Percentiles rank a stretch among this genome's conserved stretches.
phyloP scores from a whole-genome alignment of 2,329 filamentous ascomycete genomes.

The Aureobasidium lini region DNA sequence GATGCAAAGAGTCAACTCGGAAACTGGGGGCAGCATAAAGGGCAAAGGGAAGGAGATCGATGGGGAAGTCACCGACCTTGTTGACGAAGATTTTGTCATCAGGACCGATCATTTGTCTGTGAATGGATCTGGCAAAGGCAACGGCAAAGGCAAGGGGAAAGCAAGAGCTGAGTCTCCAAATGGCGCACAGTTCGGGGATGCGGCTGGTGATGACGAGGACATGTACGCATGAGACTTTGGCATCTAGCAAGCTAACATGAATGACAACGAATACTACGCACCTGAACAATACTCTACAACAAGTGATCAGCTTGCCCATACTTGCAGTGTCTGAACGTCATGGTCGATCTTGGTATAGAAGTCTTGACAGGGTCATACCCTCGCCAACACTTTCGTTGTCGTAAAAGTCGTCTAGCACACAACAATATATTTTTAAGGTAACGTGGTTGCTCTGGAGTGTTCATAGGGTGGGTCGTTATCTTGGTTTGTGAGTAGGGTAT shows the following conservation, averaged over 20 bases:
- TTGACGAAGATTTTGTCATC: slow-evolving; percentile 36
- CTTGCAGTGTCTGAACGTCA: background rate
- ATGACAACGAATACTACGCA: background rate
- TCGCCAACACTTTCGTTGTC: background rate
- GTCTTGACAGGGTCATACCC: background rate
- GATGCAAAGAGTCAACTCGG: slow-evolving; percentile 10
- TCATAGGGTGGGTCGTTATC: too few species aligned
- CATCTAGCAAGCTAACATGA: background rate
- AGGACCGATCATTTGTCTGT: slow-evolving; percentile 30
- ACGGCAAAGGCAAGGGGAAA: slow-evolving; percentile 30
- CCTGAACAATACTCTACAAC: background rate
- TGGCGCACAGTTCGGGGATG: slow-evolving; percentile 32
- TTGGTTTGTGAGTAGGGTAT: too few species aligned
- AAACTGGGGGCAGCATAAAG: slow-evolving; percentile 22
- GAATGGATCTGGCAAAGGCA: slow-evolving; percentile 23
- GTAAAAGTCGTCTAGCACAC: background rate
- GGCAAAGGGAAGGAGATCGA: slow-evolving; percentile 22
- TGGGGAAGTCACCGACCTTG: slow-evolving; percentile 19
- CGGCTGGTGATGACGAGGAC: slow-evolving; percentile 33
- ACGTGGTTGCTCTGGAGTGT: too few species aligned
- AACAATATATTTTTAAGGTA: background rate
- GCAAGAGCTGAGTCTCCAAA: slow-evolving; percentile 28
- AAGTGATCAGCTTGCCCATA: background rate
- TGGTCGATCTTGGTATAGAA: background rate
- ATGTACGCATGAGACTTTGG: slow-evolving; percentile 31